Evolutionary conservation across 148 eudicot genomes (phyloP), one percentile per base, ranked within the genome.

Genomic region (Persicaria tinctoria): DNA sequence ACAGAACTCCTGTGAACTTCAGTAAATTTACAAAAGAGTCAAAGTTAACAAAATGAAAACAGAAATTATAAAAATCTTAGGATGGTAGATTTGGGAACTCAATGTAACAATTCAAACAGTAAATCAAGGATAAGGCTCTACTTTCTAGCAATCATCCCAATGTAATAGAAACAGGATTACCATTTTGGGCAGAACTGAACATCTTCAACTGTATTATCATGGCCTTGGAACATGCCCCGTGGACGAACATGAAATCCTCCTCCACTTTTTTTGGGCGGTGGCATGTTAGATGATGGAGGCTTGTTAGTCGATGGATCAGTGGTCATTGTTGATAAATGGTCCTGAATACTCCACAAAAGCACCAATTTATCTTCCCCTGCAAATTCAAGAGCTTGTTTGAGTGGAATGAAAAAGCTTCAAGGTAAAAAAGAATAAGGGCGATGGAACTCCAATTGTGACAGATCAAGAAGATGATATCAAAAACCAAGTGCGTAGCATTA

Each of bases 1-100:
- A 78, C 98, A 94, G 76, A 94, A 94, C 83, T 91, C 96, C 91
- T 94, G 97, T 6, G 92, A 84, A 83, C 98, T 94, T 84, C 91
- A 90, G 41, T 32, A 32, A 32, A 32, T 32, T 68, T 20, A 27
- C 23, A 51, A 70, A 46, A 70, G 47, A 47, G 54, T 64, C 41
- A 82, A 72, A 18, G 57, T 79, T 13, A 75, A 8, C 76, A 14
- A 47, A 16, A 77, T 11, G 47, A 6, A 64, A 38, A 64, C 13
- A 4, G 46, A 64, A 64, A 32, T 66, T 13, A 27, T 17, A 57
- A 66, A 44, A 12, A 12, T 66, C 41, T 32, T 32, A 32, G 0
- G 41, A 32, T 32, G 41, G 3, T 32, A 32, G 41, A 32, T 32
- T 32, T 32, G 41, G 41, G 41, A 32, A 32, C 41, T 32, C 41